phyloP scores from a whole-genome alignment of 2,329 filamentous ascomycete species.

The Immersiporthe knoxdaviesiana region DNA sequence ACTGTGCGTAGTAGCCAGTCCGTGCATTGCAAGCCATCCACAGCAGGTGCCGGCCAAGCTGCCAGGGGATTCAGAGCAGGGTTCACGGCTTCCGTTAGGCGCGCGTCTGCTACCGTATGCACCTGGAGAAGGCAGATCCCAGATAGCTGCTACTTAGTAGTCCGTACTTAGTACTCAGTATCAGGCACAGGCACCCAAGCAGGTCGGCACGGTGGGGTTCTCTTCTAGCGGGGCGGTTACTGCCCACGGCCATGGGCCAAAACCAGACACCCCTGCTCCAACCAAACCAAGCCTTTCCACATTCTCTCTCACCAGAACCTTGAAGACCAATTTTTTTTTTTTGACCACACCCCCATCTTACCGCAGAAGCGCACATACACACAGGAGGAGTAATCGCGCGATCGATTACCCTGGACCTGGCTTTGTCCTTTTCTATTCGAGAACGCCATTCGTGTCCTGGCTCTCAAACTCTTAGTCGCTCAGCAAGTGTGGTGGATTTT shows the following conservation, averaged over 20 bases:
- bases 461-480: not conserved
- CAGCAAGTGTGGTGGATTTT: not conserved
- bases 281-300: not conserved
- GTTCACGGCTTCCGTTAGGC: constrained; percentile 16
- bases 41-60: not conserved
- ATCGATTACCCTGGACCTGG: not conserved
- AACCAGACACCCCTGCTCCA: not conserved
- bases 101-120: constrained; percentile 23
- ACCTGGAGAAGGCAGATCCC: no score
- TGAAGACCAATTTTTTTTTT: not conserved
- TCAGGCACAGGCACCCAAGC: constrained; percentile 4
- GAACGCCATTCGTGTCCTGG: not conserved
- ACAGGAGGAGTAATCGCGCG: not conserved
- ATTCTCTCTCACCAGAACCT: constrained; percentile 7
- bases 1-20: not conserved
- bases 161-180: no score
- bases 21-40: not conserved
- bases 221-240: constrained; percentile 10
- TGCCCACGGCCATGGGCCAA: constrained; percentile 3
- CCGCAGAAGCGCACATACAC: not conserved
- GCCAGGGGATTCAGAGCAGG: not conserved
- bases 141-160: no score
- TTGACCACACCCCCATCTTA: not conserved
- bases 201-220: not conserved
- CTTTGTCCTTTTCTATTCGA: not conserved